Conservation (phyloP, 306 rosid genomes). For the Pterocarpus santalinus region DNA sequence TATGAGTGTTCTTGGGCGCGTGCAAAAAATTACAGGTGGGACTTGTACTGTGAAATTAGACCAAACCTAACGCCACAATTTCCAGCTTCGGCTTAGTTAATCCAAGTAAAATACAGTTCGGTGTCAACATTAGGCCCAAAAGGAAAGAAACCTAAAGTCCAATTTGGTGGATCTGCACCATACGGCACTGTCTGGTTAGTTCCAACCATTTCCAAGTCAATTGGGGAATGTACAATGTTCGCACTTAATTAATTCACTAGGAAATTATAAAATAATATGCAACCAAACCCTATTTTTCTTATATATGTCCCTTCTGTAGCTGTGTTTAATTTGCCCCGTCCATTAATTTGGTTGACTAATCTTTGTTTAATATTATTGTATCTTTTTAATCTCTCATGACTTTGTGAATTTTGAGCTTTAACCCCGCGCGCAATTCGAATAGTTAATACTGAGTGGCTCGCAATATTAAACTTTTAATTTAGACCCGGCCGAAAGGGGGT, state of each 20-base stretch:
- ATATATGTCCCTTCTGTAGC: neutral
- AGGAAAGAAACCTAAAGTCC: conserved; percentile 7
- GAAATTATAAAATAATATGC: neutral
- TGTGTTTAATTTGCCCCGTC: neutral
- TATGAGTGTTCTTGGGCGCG: neutral
- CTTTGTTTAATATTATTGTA: no score
- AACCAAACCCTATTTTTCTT: neutral
- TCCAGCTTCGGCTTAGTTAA: neutral
- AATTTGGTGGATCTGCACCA: conserved; percentile 59
- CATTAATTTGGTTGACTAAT: no score
- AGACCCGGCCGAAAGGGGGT: no score
- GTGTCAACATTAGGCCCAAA: neutral
- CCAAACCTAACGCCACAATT: conserved; percentile 46
- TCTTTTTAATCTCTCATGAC: neutral
- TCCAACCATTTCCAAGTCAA: conserved; percentile 46
- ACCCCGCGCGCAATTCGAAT: no score
- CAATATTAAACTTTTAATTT: no score
- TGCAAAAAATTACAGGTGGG: conserved; percentile 42
- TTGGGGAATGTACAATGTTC: conserved; percentile 6
- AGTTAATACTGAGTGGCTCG: no score
- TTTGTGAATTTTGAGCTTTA: neutral
- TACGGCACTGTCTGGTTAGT: conserved; percentile 48
- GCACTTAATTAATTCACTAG: neutral
- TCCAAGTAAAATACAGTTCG: neutral
- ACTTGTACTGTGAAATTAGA: conserved; percentile 45